Percentiles rank a stretch among this genome's conserved stretches.
phyloP scores from a whole-genome alignment of 148 eudicot species.

The Persicaria maculosa region DNA sequence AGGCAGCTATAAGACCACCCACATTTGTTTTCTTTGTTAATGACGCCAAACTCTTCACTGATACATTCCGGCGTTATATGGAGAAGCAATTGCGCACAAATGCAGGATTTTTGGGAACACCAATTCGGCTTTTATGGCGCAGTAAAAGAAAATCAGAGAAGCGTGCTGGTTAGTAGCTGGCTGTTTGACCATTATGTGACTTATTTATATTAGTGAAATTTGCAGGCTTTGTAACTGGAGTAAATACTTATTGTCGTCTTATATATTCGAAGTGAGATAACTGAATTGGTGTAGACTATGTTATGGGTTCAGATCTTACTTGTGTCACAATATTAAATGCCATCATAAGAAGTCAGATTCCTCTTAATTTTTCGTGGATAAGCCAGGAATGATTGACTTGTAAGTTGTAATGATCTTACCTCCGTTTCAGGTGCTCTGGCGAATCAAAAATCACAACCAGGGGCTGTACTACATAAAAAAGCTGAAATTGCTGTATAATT shows the following conservation, averaged over 20 bases:
- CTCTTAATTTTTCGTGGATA: neutral
- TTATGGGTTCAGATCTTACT: neutral
- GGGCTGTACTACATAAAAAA: constrained; percentile 2
- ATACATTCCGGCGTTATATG: constrained; percentile 91
- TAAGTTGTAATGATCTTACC: neutral
- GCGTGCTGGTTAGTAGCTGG: constrained; percentile 37
- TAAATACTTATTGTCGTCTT: neutral
- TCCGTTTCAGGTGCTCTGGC: neutral
- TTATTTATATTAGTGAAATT: neutral
- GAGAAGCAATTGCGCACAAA: constrained; percentile 90
- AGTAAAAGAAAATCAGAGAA: constrained; percentile 64
- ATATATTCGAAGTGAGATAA: neutral
- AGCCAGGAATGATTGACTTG: neutral
- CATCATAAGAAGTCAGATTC: neutral
- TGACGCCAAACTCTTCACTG: constrained; percentile 87
- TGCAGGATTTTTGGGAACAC: constrained; percentile 90
- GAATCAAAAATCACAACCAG: constrained; percentile 1
- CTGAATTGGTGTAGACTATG: neutral
- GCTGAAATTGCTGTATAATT: constrained; percentile 1
- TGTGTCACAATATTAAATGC: neutral
- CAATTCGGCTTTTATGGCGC: constrained; percentile 97
- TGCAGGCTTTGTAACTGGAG: neutral
- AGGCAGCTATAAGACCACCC: constrained; percentile 98
- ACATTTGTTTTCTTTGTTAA: constrained; percentile 98
- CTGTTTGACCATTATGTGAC: neutral